Evolutionary conservation across 306 rosid species (phyloP), one percentile per base, ranked within the genome.

Genomic region (Rosa lucieae): DNA sequence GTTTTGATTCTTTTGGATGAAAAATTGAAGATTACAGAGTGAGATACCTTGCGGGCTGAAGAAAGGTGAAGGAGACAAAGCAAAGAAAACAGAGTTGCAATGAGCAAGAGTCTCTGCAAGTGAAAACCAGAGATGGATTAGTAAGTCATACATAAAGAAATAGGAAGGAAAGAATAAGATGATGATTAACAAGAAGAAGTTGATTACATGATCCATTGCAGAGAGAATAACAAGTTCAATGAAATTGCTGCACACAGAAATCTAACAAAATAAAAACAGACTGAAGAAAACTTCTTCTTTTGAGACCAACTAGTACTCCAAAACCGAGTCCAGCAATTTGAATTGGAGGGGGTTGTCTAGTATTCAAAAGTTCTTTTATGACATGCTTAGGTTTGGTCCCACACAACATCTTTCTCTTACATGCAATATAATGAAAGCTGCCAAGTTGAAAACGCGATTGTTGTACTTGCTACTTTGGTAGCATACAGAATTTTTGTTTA

Each of bases 21-120:
- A 26, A 13, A 56, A 5, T 2, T 7, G 3, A 56, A 17, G n/a
- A 56, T 20, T 56, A 52, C 18, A 26, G 20, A 29, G 68, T 0
- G 20, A 12, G 46, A 40, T 44, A 91, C 99, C 97, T 88, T 82
- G 83, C 85, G 90, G 73, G 99, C 91, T 3, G 87, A 82, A 37
- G 93, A 89, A 18, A 79, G 79, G 75, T 77, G 78, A 26, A 88
- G 70, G 77, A 91, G 80, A 47, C 84, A 83, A 63, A 74, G 23
- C 10, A 83, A 15, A 70, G 82, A 67, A 2, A 88, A 72, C 47
- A 92, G 87, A 72, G 81, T 75, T 7, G 81, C 55, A 39, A 79
- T 35, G 23, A 85, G 18, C 29, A 76, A 63, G 40, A 75, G 77
- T 26, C 80, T 89, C 92, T 84, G 90, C 82, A 77, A 80, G 77